Base-by-base conservation (phyloP, 2,329 filamentous ascomycete genomes). In the Xylaria sp. region DNA sequence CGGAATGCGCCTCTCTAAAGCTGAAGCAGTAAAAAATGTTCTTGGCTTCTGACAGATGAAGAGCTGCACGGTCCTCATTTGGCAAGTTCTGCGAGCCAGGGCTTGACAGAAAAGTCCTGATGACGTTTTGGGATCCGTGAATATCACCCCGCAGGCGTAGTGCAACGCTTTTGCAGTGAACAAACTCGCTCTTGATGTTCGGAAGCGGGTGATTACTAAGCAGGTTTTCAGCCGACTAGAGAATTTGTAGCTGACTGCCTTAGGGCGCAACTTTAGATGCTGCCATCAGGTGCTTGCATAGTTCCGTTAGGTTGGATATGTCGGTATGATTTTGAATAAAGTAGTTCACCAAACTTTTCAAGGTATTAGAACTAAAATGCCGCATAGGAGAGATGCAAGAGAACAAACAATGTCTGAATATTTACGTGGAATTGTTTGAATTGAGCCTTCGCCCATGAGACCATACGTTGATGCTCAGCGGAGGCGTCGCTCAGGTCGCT, bases 251-350 rank as follows among this genome's bases (percentile, higher is more conserved):
- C n/a, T 44, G 13, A 21, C 42, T 44, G 42, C 42, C 42, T 44
- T 44, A 6, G 42, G 2, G 42, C 8, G 42, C 42, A 44, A 21
- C 42, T 44, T 44, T 44, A 6, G 42, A 44, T 44, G 42, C 42
- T 44, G 42, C 42, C 16, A 44, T 44, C 42, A 44, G 42, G 42
- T 44, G 42, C 42, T 44, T 44, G 42, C 42, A 44, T 44, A 44
- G 42, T 44, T 44, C 42, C 42, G 42, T 44, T 44, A 44, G 42
- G 42, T 44, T 44, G 42, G n/a, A 6, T 44, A 44, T 44, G 8
- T 6, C 13, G n/a, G 42, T 13, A 44, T 44, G 13, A 8, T 44
- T 2, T 44, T 44, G 8, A 13, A 2, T 44, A 8, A 44, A 8
- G 42, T 44, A 44, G 42, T 44, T 44, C 42, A 44, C 42, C 42